Conservation (phyloP, 371 early-diverging fungal species). For the Rhizomucor miehei region DNA sequence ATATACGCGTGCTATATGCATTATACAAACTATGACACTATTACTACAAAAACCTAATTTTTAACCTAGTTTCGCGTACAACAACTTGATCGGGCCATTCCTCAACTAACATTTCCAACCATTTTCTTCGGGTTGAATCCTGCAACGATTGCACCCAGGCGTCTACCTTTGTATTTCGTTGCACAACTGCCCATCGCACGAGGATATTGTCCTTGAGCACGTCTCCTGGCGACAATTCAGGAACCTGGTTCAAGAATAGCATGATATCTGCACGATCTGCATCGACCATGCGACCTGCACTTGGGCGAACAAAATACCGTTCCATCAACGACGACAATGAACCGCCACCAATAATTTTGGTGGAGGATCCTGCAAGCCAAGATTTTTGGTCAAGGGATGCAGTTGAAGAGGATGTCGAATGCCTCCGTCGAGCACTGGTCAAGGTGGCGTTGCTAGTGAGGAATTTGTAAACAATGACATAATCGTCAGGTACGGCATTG, state of each 20-base stretch:
- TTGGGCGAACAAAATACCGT: constrained; percentile 44
- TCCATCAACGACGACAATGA: constrained; percentile 15
- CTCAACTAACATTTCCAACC: constrained; percentile 47
- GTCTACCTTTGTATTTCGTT: constrained; percentile 32
- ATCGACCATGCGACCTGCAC: constrained; percentile 35
- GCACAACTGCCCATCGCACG: constrained; percentile 43
- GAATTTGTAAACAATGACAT: constrained; percentile 44
- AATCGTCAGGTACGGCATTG: constrained; percentile 41
- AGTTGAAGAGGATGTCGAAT: not conserved
- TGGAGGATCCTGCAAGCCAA: not conserved
- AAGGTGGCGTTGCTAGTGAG: constrained; percentile 31
- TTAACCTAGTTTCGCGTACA: constrained; percentile 38
- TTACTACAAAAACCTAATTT: constrained; percentile 31
- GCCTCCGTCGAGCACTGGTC: not conserved
- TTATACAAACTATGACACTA: not conserved
- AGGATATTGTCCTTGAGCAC: constrained; percentile 37
- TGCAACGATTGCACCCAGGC: constrained; percentile 26
- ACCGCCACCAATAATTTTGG: too few relatives aligned
- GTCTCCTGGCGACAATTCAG: constrained; percentile 13
- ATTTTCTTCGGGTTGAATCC: constrained; percentile 33
- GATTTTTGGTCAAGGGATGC: not conserved
- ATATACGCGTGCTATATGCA: too few relatives aligned
- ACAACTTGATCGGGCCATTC: constrained; percentile 44
- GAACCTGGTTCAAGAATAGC: constrained; percentile 39
- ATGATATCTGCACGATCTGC: constrained; percentile 30